Evolutionary conservation across 345 rosid genomes (phyloP).

Genomic region (Euphorbia pulcherrima): DNA sequence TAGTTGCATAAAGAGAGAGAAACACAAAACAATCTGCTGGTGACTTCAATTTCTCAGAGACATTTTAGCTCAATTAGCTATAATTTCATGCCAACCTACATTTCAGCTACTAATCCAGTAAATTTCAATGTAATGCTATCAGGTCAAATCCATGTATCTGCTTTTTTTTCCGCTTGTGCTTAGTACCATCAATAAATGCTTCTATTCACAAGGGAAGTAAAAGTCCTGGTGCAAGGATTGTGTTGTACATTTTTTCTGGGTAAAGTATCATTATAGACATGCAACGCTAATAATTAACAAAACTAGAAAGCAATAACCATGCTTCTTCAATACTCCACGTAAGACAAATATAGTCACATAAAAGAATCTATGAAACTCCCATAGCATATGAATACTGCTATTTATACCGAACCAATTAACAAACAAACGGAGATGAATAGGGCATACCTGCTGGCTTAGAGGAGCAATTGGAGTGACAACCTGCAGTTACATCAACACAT

Average conservation of each 20-base stretch:
- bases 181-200: background rate
- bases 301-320: background rate
- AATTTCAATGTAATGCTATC: background rate
- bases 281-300: background rate
- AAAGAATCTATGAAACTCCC: background rate
- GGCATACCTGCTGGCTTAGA: slow-evolving; percentile 85
- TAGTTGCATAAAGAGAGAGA: background rate
- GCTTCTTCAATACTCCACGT: background rate
- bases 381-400: background rate
- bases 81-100: background rate
- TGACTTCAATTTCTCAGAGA: background rate
- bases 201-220: background rate
- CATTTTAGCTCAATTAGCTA: background rate
- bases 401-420: background rate
- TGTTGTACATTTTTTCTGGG: background rate
- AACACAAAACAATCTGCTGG: background rate
- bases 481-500: slow-evolving; percentile 34
- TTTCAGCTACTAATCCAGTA: background rate
- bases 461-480: slow-evolving; percentile 99
- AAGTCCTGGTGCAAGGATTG: background rate
- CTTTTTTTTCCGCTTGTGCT: slow-evolving; percentile 1
- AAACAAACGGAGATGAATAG: background rate
- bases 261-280: background rate
- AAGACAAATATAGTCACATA: slow-evolving; percentile 2
- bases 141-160: background rate